Conservation (phyloP, 108 stramenopile species). For the Fragilaria crotonensis region DNA sequence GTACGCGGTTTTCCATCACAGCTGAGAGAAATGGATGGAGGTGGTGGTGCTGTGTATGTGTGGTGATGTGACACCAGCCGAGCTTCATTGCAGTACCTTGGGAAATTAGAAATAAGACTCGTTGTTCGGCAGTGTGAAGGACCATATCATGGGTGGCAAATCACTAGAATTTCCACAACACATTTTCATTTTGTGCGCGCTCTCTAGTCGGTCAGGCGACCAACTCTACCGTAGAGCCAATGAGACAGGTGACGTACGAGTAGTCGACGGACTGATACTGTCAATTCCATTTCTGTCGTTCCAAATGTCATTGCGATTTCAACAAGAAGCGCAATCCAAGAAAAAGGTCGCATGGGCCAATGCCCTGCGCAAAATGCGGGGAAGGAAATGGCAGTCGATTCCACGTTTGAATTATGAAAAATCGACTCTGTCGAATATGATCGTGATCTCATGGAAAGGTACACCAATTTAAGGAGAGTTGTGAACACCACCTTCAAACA, state of each 20-base stretch:
- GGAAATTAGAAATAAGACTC: no score
- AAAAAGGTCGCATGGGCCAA: conserved; percentile 99
- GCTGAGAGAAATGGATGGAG: no score
- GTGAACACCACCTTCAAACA: conserved; percentile 76
- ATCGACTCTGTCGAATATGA: conserved; percentile 97
- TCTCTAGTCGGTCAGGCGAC: no score
- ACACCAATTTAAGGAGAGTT: conserved; percentile 69
- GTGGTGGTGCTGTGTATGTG: no score
- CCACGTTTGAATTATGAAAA: conserved; percentile 97
- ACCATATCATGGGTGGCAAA: no score
- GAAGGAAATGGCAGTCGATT: conserved; percentile 96
- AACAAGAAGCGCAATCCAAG: conserved; percentile 98
- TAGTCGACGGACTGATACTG: conserved; percentile 97
- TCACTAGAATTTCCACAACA: not conserved
- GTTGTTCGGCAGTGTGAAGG: no score
- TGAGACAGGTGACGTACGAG: conserved; percentile 92
- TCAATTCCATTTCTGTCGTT: conserved; percentile 97
- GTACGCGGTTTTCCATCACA: no score
- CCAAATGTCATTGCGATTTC: conserved; percentile 98
- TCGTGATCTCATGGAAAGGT: conserved; percentile 92
- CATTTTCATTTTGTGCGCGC: not conserved
- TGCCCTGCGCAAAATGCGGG: conserved; percentile 92
- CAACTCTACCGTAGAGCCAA: conserved; percentile 24
- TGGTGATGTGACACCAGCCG: no score
- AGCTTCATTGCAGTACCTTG: no score